These are phyloP conservation scores for Chloris gayana DNA, from an alignment of 176 grass and related monocot genomes.

Conservation along the genomic window DNA sequence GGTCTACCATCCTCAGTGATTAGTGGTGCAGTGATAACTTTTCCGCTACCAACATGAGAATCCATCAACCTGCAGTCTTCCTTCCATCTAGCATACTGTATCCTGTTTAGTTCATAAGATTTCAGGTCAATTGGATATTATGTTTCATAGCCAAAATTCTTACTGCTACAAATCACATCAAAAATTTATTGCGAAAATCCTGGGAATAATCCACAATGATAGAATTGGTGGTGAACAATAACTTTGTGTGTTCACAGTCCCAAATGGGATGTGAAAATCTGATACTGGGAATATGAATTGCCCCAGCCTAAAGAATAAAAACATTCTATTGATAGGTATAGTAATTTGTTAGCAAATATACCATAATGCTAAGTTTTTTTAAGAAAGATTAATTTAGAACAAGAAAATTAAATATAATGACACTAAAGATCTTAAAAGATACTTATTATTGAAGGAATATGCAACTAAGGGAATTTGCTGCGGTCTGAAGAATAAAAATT, in stretches of 20 bases:
- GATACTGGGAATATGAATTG: background rate
- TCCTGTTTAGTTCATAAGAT: slow-evolving; percentile 43
- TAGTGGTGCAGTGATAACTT: slow-evolving; percentile 87
- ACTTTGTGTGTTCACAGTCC: background rate
- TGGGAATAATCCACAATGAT: background rate
- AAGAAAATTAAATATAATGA: background rate
- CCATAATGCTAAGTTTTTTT: background rate
- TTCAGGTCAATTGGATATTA: slow-evolving; percentile 21
- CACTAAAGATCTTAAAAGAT: background rate
- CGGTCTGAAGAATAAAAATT: background rate
- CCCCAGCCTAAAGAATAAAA: background rate
- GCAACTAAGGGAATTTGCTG: background rate
- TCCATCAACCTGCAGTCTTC: slow-evolving; percentile 84
- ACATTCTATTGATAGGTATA: background rate
- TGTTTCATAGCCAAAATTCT: slow-evolving; percentile 5
- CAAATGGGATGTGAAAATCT: background rate
- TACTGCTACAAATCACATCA: background rate
- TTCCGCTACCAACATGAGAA: slow-evolving; percentile 95
- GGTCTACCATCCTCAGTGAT: slow-evolving; percentile 85
- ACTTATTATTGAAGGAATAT: background rate
- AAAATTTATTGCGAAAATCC: slow-evolving; percentile 9
- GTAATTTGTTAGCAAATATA: background rate
- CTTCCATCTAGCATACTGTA: slow-evolving; percentile 94
- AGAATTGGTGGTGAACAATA: background rate
- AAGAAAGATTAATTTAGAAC: background rate